These are phyloP conservation scores for Paraconiothyrium sp. DNA, from an alignment of 2,329 filamentous ascomycete genomes.

Conservation along the genomic window DNA sequence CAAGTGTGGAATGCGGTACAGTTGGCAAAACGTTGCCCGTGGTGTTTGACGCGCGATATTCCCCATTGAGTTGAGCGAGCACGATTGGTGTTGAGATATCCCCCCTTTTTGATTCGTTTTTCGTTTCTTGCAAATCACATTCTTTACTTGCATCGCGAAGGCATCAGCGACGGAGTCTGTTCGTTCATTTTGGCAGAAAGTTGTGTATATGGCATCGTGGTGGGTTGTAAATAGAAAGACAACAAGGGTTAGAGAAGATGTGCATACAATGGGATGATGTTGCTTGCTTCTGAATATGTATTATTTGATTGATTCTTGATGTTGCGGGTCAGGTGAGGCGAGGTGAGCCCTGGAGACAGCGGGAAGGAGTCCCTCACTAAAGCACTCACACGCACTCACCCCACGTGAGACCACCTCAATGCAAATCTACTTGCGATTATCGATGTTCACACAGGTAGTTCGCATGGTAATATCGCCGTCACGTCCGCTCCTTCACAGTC, in stretches of 20 bases:
- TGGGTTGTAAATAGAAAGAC: neutral
- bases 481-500: too few relatives aligned
- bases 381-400: neutral
- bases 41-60: neutral
- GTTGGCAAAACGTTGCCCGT: neutral
- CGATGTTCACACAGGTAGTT: neutral
- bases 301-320: neutral
- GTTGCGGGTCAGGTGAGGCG: neutral
- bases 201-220: constrained; percentile 14
- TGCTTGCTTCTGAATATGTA: neutral
- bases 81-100: constrained; percentile 18
- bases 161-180: constrained; percentile 41
- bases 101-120: constrained; percentile 18
- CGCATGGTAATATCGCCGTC: neutral
- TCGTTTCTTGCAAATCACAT: neutral
- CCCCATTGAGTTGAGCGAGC: neutral
- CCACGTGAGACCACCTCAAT: neutral
- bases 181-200: neutral
- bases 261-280: neutral
- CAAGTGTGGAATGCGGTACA: neutral
- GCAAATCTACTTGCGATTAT: neutral
- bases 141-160: constrained; percentile 9
- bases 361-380: neutral
- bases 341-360: neutral
- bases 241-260: neutral